Evolutionary conservation across 257 asterid genomes (phyloP).

Genomic region (Solanum verrucosum): DNA sequence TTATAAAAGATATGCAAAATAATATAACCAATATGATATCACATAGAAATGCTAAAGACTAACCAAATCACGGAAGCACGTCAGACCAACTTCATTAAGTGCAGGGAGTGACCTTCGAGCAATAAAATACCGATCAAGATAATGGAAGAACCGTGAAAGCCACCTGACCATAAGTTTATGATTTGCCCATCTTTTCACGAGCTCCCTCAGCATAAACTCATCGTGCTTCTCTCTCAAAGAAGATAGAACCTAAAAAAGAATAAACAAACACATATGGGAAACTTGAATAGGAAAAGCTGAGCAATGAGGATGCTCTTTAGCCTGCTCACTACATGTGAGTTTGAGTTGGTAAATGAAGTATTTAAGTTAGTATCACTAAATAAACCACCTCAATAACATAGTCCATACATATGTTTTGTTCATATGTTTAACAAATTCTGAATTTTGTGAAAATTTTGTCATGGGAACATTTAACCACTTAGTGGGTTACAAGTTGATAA

Average conservation of each 20-base stretch:
- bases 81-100: constrained; percentile 36
- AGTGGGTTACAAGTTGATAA: background rate
- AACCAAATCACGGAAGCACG: constrained; percentile 37
- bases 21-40: background rate
- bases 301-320: background rate
- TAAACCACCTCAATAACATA: background rate
- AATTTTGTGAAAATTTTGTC: background rate
- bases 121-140: constrained; percentile 43
- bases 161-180: constrained; percentile 48
- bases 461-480: background rate
- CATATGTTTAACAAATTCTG: background rate
- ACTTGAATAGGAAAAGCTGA: background rate
- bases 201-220: constrained; percentile 46
- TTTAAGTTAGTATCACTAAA: background rate
- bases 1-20: background rate
- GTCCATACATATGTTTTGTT: background rate
- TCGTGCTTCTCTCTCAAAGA: constrained; percentile 37
- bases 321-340: background rate
- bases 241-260: constrained; percentile 30
- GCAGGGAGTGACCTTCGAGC: constrained; percentile 27
- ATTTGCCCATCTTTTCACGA: constrained; percentile 39
- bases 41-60: background rate
- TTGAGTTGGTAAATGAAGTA: background rate
- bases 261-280: background rate
- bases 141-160: constrained; percentile 47